These are phyloP conservation scores for Colletotrichum sublineola DNA, from an alignment of 2,329 filamentous ascomycete species.

Conservation along the genomic window DNA sequence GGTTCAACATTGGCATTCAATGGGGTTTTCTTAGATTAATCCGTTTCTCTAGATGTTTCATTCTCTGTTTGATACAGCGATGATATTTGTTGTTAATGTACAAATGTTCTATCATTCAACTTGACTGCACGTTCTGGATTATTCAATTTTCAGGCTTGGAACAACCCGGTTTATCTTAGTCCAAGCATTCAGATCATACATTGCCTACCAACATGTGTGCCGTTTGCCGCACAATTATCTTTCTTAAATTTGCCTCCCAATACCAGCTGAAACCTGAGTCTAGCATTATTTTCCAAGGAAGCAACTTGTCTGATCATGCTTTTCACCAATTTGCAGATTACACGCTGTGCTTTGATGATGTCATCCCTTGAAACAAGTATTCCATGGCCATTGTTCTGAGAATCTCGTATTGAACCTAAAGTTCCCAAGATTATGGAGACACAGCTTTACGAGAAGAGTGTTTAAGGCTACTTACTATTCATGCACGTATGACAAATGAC, in stretches of 20 bases:
- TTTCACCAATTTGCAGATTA: neutral
- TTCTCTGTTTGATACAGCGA: constrained; percentile 15
- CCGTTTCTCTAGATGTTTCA: neutral
- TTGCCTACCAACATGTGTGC: too few relatives aligned
- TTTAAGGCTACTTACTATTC: neutral
- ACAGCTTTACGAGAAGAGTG: fast-evolving
- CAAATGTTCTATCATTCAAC: neutral
- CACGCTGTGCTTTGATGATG: neutral
- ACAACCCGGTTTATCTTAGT: neutral
- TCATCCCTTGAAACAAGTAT: fast-evolving
- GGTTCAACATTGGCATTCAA: constrained; percentile 21
- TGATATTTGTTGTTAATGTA: constrained; percentile 5
- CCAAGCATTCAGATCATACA: neutral
- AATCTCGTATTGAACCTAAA: neutral
- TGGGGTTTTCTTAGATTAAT: neutral
- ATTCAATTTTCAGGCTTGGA: neutral
- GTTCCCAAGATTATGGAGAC: neutral
- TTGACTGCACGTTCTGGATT: too few relatives aligned
- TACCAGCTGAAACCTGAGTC: neutral
- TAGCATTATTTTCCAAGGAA: neutral
- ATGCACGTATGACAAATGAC: neutral
- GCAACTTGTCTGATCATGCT: neutral
- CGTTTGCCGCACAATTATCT: too few relatives aligned
- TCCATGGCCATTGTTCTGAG: neutral
- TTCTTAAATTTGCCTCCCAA: too few relatives aligned